Conservation (phyloP, 179 eudicot species). For the Beta lomatogona region DNA sequence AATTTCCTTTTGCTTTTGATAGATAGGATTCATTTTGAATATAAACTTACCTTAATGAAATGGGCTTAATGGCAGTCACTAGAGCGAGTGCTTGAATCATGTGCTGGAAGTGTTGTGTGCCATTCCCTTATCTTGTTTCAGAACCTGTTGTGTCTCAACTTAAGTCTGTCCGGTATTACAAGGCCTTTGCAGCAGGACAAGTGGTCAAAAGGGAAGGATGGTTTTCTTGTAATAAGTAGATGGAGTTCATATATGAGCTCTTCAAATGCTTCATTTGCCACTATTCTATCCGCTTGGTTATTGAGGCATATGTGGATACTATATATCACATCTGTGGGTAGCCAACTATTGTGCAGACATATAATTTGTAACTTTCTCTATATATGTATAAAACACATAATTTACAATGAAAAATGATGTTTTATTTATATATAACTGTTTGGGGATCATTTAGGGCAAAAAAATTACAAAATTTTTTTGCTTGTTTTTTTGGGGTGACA, state of each 20-base stretch:
- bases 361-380: no score
- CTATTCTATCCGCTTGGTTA: slow-evolving; percentile 31
- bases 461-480: no score
- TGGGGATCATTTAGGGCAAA: no score
- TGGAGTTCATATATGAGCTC: slow-evolving; percentile 54
- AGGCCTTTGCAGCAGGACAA: slow-evolving; percentile 76
- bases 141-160: slow-evolving; percentile 88
- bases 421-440: no score
- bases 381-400: no score
- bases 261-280: slow-evolving; percentile 44
- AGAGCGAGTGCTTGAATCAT: slow-evolving; percentile 67
- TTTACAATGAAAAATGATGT: no score
- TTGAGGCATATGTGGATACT: no score
- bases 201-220: slow-evolving; percentile 92
- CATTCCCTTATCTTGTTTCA: slow-evolving; percentile 83
- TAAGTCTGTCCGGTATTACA: slow-evolving; percentile 74
- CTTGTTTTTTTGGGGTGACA: no score
- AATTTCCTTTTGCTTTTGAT: background rate
- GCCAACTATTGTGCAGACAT: background rate
- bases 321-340: no score
- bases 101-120: slow-evolving; percentile 60
- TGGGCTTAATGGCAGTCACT: slow-evolving; percentile 65
- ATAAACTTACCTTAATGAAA: slow-evolving; percentile 12
- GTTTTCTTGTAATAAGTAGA: slow-evolving; percentile 70
- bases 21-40: background rate